A percentile compares a stretch with the other conserved stretches of the same genome.
Evolutionary conservation across 306 rosid species (phyloP).

Genomic region (Hippophae gyantsensis): DNA sequence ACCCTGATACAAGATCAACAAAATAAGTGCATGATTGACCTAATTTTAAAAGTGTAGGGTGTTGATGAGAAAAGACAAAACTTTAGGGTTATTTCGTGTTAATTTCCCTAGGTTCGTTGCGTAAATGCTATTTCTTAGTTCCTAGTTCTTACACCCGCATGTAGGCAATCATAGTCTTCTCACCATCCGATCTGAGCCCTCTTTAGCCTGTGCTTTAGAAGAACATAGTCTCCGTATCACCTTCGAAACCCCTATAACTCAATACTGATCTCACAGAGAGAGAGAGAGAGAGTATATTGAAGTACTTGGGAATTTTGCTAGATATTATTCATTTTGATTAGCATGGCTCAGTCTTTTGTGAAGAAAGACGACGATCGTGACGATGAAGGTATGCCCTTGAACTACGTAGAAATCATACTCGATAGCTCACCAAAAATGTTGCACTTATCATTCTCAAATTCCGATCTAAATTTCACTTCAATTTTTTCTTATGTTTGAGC

Average conservation of each 20-base stretch:
- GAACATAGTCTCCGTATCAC: neutral
- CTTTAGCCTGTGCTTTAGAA: constrained; percentile 3
- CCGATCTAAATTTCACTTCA: constrained; percentile 18
- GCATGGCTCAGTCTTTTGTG: constrained; percentile 90
- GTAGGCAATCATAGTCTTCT: neutral
- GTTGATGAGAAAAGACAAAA: too few relatives aligned
- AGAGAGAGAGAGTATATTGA: constrained; percentile 1
- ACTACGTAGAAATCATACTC: neutral
- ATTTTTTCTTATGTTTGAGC: constrained; percentile 10
- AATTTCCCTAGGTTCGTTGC: too few relatives aligned
- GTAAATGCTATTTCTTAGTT: too few relatives aligned
- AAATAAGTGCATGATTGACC: too few relatives aligned
- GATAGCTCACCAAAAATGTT: neutral
- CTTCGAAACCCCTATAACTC: constrained; percentile 4
- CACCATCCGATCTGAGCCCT: constrained; percentile 1
- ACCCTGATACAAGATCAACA: too few relatives aligned
- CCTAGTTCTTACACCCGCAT: too few relatives aligned
- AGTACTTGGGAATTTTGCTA: too few relatives aligned
- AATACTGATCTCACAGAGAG: constrained; percentile 8
- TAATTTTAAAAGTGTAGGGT: too few relatives aligned
- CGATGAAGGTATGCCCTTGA: constrained; percentile 64
- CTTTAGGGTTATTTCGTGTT: too few relatives aligned
- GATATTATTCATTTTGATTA: constrained; percentile 18
- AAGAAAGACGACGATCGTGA: constrained; percentile 99
- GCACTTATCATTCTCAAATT: constrained; percentile 8